These are phyloP conservation scores for Neltuma alba DNA, from an alignment of 306 rosid species.

Conservation along the genomic window DNA sequence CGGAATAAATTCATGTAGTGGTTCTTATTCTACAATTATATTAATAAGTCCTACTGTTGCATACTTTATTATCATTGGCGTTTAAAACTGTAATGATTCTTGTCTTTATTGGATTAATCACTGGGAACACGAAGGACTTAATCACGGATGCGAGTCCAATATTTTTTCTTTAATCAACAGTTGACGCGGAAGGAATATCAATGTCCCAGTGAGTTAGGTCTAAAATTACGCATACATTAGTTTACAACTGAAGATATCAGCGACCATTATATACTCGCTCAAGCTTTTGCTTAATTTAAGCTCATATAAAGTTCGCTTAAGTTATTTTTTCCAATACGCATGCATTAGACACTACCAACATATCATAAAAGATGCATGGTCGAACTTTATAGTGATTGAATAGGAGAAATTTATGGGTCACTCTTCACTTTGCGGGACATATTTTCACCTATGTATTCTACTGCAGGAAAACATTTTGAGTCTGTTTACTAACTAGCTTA, in stretches of 20 bases:
- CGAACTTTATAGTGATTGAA: neutral
- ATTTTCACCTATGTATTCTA: neutral
- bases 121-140: neutral
- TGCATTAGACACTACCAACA: neutral
- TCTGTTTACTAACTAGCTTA: slow-evolving; percentile 3
- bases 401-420: neutral
- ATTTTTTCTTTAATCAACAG: neutral
- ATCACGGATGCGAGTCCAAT: neutral
- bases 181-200: neutral
- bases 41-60: neutral
- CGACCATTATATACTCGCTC: neutral
- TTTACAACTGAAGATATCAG: neutral
- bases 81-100: neutral
- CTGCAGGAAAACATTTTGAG: neutral
- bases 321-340: neutral
- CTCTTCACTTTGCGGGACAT: neutral
- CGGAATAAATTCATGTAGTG: neutral
- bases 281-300: neutral
- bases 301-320: neutral
- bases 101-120: neutral
- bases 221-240: neutral
- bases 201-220: neutral
- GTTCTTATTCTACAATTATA: neutral
- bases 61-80: neutral
- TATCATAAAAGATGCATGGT: neutral